Base-by-base conservation (phyloP, 345 rosid species). In the Clausena lansium region DNA sequence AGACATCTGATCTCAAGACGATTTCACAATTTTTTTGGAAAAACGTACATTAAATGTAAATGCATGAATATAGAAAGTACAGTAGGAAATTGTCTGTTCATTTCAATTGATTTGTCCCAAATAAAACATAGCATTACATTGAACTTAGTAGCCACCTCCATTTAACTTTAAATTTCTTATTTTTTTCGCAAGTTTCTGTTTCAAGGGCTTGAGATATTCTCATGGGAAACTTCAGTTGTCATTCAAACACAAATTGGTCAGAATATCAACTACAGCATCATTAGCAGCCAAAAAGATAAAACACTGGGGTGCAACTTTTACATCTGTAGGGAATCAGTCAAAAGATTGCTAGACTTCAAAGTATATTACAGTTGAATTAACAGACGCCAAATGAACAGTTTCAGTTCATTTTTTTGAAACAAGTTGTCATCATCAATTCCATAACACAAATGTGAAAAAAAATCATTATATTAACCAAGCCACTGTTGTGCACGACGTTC, bases 401-500 rank as follows among this genome's bases (percentile, higher is more conserved):
- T 63, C 81, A 39, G 32, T 28, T 77, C 61, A 64, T 7, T 67
- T 81, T 55, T 25, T 55, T 25, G 25, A 45, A 32, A 74, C 2
- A 30, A 38, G 14, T 61, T 45, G 20, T 30, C 74, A 70, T 45
- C 80, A 39, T 22, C 60, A 9, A 14, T 57, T 67, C 25, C 2
- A 45, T 22, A 7, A 24, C 58, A 22, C 70, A 50, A 55, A 28
- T 32, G 47, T 1, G 50, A 1, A 33, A 54, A 41, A n/a, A 11
- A 36, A 2, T 9, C 24, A 24, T 45, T 45, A 45, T 47, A 30
- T 79, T 74, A 96, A 82, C 99, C 98, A 41, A 96, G 98, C 98
- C 99, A 96, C 83, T 96, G 99, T 60, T 91, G 86, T 52, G 95
- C 91, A 6, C 88, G 92, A 27, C 98, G 98, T 36, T 94, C 97